Evolutionary conservation across 2,329 filamentous ascomycete genomes (phyloP), one percentile per base, ranked within the genome.

Genomic region (Massarina eburnea): DNA sequence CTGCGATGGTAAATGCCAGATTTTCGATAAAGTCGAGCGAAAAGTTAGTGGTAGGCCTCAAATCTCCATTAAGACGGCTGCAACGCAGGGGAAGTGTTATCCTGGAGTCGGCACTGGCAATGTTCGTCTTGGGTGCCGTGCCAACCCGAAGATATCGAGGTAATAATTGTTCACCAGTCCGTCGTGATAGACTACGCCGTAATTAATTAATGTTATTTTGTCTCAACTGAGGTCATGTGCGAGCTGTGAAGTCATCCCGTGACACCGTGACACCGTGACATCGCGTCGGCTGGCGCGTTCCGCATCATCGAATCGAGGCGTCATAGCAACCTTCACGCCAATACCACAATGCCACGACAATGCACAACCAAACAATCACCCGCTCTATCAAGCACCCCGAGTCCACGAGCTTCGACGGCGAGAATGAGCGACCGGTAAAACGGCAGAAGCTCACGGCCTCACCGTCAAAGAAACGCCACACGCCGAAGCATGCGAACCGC

Each of bases 361-460:
- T 69, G 66, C 73, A 77, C 52, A 77, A 76, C 59, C 68, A 68
- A 30, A 78, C 78, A 74, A 68, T 73, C 26, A 72, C 72, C n/a
- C 61, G 63, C 36, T 68, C 67, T 22, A 68, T 74, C 14, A 68
- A 71, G 19, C 73, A 75, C 44, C 68, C 73, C 2, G 72, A 72
- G 55, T 74, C 73, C 8, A 75, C 72, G 8, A 72, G 73, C 22
- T 73, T 69, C 51, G 62, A 73, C 45, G 66, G 64, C 46, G 62
- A 68, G 18, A 61, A 68, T 30, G 66, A 71, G 33, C 68, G 68
- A 10, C 69, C 72, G 8, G 42, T 67, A 14, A 78, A 78, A 58
- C 70, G 75, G 30, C 74, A 70, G 52, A 67, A 67, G 43, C 52
- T 61, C 22, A 58, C 62, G 48, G 49, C 44, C 41, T 46, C 35